phyloP scores from a whole-genome alignment of 495 filamentous ascomycete species.

The Acidomyces sp. region DNA sequence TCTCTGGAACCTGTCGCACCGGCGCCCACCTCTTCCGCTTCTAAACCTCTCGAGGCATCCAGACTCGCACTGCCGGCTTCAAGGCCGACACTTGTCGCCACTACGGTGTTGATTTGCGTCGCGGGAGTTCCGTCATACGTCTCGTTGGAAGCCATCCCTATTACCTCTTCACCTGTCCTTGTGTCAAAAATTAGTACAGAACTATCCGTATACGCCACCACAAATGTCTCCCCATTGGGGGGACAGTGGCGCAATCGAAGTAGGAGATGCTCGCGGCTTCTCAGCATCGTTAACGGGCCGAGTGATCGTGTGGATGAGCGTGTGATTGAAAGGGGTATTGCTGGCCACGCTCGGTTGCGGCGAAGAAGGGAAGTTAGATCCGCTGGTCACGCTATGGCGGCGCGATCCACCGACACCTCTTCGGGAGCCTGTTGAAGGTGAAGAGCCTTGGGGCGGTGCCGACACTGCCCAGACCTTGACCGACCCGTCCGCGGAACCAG shows the following conservation, averaged over 20 bases:
- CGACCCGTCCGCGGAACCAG: conserved; percentile 79
- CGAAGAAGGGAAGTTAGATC: conserved; percentile 75
- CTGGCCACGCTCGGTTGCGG: conserved; percentile 78
- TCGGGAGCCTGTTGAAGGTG: conserved; percentile 50
- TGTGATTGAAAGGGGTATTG: conserved; percentile 50
- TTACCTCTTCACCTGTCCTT: conserved; percentile 77
- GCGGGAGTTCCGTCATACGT: conserved; percentile 77
- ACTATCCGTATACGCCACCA: conserved; percentile 82
- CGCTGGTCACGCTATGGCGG: conserved; percentile 79
- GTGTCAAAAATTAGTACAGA: conserved; percentile 87
- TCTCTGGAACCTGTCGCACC: conserved; percentile 69
- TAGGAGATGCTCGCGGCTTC: conserved; percentile 42
- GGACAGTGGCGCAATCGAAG: conserved; percentile 80
- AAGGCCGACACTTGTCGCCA: conserved; percentile 68
- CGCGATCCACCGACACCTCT: conserved; percentile 62
- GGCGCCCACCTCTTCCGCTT: conserved; percentile 55
- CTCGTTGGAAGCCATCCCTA: conserved; percentile 80
- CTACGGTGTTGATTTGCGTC: conserved; percentile 83
- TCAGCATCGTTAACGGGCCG: conserved; percentile 36
- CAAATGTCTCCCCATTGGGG: conserved; percentile 79
- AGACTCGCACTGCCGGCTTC: conserved; percentile 45
- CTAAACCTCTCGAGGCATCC: conserved; percentile 49
- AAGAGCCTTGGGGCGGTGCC: conserved; percentile 71
- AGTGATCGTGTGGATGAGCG: conserved; percentile 68
- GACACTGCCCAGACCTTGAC: conserved; percentile 92